A percentile compares a stretch with the other conserved stretches of the same genome.
These are phyloP conservation scores for Naumovozyma baii DNA, from an alignment of 805 yeast species.

Conservation along the genomic window DNA sequence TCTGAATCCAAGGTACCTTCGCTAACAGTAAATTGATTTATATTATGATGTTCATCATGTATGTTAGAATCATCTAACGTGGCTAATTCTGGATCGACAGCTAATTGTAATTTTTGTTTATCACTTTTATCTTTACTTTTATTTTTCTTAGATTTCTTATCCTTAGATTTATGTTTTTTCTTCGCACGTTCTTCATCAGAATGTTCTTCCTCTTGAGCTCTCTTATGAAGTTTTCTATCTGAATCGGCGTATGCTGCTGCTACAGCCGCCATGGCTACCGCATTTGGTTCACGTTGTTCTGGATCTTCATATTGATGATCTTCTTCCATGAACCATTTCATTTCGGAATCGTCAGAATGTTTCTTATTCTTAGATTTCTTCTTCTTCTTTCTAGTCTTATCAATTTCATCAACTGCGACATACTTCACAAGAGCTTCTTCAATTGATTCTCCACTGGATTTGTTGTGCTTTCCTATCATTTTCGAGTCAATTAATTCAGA, in stretches of 20 bases:
- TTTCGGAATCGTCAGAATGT: slow-evolving; percentile 8
- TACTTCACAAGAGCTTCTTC: slow-evolving; percentile 72
- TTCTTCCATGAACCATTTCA: slow-evolving; percentile 21
- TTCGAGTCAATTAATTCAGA: neutral
- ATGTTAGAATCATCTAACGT: slow-evolving; percentile 34
- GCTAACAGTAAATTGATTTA: slow-evolving; percentile 57
- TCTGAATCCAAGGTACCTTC: slow-evolving; percentile 64
- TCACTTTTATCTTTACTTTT: slow-evolving; percentile 5
- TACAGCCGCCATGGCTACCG: slow-evolving; percentile 28
- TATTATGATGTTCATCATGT: no score
- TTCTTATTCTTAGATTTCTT: slow-evolving; percentile 3
- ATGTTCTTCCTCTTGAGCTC: slow-evolving; percentile 8
- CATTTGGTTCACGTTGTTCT: slow-evolving; percentile 8
- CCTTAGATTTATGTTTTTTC: slow-evolving; percentile 14
- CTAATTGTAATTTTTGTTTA: slow-evolving; percentile 21
- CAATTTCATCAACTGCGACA: slow-evolving; percentile 42
- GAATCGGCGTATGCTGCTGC: slow-evolving; percentile 25
- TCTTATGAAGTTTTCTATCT: slow-evolving; percentile 2
- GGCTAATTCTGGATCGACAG: slow-evolving; percentile 52
- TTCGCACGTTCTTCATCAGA: slow-evolving; percentile 8
- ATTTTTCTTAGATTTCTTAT: slow-evolving; percentile 5
- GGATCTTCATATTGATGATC: slow-evolving; percentile 5
- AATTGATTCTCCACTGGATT: slow-evolving; percentile 34
- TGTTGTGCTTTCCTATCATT: neutral
- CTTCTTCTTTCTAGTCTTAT: slow-evolving; percentile 8